These are phyloP conservation scores for Lodderomyces orthopsilosis DNA, from an alignment of 1,139 yeast genomes.

Conservation along the genomic window DNA sequence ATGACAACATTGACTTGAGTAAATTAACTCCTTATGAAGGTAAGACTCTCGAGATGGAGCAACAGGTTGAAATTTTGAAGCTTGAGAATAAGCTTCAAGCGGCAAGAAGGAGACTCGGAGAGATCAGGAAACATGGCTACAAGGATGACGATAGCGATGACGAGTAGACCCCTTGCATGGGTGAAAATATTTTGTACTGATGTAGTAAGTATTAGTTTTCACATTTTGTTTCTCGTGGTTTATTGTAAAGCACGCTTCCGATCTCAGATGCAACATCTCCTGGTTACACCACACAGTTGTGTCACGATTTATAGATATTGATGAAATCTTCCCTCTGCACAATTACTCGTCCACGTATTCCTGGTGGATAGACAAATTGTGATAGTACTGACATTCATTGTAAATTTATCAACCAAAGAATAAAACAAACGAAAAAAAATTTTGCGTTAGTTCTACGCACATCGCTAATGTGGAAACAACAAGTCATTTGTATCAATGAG, in stretches of 20 bases:
- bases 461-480: neutral
- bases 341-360: too few species aligned
- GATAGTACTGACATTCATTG: too few species aligned
- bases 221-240: too few species aligned
- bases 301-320: too few species aligned
- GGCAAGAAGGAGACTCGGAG: constrained; percentile 83
- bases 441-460: neutral
- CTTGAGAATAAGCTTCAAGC: constrained; percentile 67
- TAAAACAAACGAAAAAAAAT: neutral
- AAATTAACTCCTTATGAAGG: constrained; percentile 76
- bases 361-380: too few species aligned
- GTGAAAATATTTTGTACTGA: neutral
- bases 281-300: too few species aligned
- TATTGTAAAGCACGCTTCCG: too few species aligned
- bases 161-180: neutral
- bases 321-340: too few species aligned
- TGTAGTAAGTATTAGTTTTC: neutral
- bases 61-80: constrained; percentile 85
- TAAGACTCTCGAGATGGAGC: constrained; percentile 88
- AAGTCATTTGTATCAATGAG: constrained; percentile 29
- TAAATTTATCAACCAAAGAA: too few species aligned
- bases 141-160: constrained; percentile 45
- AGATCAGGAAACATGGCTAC: constrained; percentile 75
- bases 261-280: too few species aligned
- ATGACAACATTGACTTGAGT: constrained; percentile 60